Conservation (phyloP, 345 rosid genomes). For the Clausena lansium region DNA sequence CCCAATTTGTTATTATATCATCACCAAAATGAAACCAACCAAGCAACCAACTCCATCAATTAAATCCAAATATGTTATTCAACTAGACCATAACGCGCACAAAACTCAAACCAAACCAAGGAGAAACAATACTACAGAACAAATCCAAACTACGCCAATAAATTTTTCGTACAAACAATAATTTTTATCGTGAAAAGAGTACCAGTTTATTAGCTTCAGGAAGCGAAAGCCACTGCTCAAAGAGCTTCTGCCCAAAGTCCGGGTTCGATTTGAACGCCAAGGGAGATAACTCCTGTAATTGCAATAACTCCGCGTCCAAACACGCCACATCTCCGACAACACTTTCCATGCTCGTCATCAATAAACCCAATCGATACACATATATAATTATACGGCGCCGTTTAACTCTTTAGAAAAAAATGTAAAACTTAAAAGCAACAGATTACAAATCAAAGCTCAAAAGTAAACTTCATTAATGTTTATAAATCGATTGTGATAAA, state of each 20-base stretch:
- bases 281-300: constrained; percentile 79
- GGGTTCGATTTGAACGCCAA: constrained; percentile 69
- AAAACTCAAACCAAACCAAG: neutral
- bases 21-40: neutral
- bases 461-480: constrained; percentile 3
- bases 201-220: constrained; percentile 87
- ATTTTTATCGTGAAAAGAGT: neutral
- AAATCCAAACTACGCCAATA: neutral
- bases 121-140: neutral
- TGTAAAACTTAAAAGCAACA: constrained; percentile 11
- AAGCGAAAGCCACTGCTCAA: constrained; percentile 92
- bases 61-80: neutral
- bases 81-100: neutral
- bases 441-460: constrained; percentile 14
- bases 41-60: neutral
- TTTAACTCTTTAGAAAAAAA: neutral
- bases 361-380: constrained; percentile 28
- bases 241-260: constrained; percentile 68
- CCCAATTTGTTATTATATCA: neutral
- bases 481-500: neutral
- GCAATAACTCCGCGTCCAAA: constrained; percentile 80
- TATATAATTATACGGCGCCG: constrained; percentile 4
- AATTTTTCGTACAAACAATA: neutral
- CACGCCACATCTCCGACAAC: constrained; percentile 54
- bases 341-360: constrained; percentile 39